phyloP scores from a whole-genome alignment of 139 green algal species.

The Choricystis sp. region DNA sequence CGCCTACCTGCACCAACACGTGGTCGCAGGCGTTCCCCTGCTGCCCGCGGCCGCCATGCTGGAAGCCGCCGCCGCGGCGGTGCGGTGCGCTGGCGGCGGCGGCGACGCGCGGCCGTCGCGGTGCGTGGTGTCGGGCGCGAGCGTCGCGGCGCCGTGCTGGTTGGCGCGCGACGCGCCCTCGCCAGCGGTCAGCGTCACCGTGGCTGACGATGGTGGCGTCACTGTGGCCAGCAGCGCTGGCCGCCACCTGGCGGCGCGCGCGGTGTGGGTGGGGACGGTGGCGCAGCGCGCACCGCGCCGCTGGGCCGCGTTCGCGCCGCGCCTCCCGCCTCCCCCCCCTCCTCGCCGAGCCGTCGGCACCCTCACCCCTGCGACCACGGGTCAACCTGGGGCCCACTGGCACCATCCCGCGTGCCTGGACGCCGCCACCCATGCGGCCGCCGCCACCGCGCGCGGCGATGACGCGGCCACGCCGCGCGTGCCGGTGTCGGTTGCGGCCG shows the following conservation, averaged over 20 bases:
- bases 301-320: neutral
- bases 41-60: slow-evolving; percentile 37
- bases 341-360: neutral
- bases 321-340: neutral
- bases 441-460: too few species aligned
- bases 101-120: neutral
- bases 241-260: neutral
- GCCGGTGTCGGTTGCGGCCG: neutral
- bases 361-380: neutral
- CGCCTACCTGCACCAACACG: slow-evolving; percentile 14
- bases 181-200: neutral
- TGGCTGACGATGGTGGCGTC: neutral
- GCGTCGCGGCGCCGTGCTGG: too few species aligned
- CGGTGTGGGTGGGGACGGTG: neutral
- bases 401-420: neutral
- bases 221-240: neutral
- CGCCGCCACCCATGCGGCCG: neutral
- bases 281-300: too few species aligned
- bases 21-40: slow-evolving; percentile 14
- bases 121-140: neutral
- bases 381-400: too few species aligned
- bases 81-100: neutral
- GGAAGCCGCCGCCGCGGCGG: slow-evolving; percentile 20
- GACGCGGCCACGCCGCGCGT: neutral
- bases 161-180: too few species aligned